These are phyloP conservation scores for Leccinum pellstonianum DNA, from an alignment of 768 basidiomycete genomes.

Conservation along the genomic window DNA sequence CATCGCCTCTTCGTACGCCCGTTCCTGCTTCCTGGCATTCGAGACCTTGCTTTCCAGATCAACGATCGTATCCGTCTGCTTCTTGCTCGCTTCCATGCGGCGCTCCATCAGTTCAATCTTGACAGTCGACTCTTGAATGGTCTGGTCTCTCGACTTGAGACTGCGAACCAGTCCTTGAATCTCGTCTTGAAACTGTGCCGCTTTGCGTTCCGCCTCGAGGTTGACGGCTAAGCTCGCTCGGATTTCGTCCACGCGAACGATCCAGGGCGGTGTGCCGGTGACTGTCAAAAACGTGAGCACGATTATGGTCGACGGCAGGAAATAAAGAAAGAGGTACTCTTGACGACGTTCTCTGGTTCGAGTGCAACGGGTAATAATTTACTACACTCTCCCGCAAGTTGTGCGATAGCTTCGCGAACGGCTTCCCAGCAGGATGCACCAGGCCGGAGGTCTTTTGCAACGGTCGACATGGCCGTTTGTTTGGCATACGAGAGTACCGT, in stretches of 20 bases:
- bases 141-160: constrained; percentile 86
- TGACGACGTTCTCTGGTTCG: constrained; percentile 75
- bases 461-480: constrained; percentile 69
- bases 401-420: constrained; percentile 63
- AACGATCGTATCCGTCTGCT: constrained; percentile 78
- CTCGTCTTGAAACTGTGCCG: constrained; percentile 83
- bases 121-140: constrained; percentile 81
- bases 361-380: constrained; percentile 68
- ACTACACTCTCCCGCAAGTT: constrained; percentile 69
- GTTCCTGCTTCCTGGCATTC: constrained; percentile 85
- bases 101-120: constrained; percentile 97
- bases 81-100: constrained; percentile 86
- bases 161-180: constrained; percentile 83
- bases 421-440: constrained; percentile 76
- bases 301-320: not conserved
- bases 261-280: constrained; percentile 81
- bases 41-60: constrained; percentile 79
- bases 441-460: constrained; percentile 63
- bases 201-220: constrained; percentile 88
- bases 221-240: constrained; percentile 82
- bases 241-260: constrained; percentile 76
- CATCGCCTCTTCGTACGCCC: constrained; percentile 89
- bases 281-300: constrained; percentile 41
- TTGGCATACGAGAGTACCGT: constrained; percentile 70
- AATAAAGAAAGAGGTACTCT: constrained; percentile 50